phyloP scores from a whole-genome alignment of 805 yeast genomes.

The Clavispora santaluciae region DNA sequence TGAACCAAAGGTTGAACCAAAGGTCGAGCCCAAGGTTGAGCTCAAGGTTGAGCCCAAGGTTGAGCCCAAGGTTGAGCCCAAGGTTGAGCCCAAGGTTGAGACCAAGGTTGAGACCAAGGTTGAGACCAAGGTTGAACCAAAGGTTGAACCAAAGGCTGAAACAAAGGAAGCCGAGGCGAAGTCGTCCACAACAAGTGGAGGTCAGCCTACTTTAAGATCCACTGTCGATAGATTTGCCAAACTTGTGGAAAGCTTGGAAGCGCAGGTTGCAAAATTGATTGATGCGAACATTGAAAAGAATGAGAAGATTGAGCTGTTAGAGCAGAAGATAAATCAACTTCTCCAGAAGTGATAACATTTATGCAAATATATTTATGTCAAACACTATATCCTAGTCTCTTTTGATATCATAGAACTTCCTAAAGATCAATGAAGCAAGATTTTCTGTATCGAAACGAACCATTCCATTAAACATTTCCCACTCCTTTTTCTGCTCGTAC shows the following conservation, averaged over 20 bases:
- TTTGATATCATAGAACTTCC: slow-evolving; percentile 63
- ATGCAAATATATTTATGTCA: slow-evolving; percentile 1
- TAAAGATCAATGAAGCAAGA: slow-evolving; percentile 64
- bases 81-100: slow-evolving; percentile 14
- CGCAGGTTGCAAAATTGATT: slow-evolving; percentile 47
- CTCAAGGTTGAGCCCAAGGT: slow-evolving; percentile 4
- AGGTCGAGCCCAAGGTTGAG: slow-evolving; percentile 10
- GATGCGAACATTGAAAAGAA: slow-evolving; percentile 61
- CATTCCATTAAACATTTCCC: slow-evolving; percentile 62
- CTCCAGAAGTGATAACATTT: slow-evolving; percentile 2
- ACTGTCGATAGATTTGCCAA: slow-evolving; percentile 63
- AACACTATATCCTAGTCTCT: slow-evolving; percentile 16
- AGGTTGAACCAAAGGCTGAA: slow-evolving; percentile 11
- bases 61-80: slow-evolving; percentile 15
- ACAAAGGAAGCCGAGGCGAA: slow-evolving; percentile 9
- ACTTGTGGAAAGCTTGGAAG: slow-evolving; percentile 55
- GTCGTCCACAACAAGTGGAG: slow-evolving; percentile 5
- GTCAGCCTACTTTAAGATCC: slow-evolving; percentile 55
- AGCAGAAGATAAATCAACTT: slow-evolving; percentile 55
- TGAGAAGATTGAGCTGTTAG: slow-evolving; percentile 52
- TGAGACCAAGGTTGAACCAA: slow-evolving; percentile 14
- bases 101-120: slow-evolving; percentile 4
- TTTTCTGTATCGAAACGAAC: slow-evolving; percentile 66
- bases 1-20: slow-evolving; percentile 5
- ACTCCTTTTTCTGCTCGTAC: slow-evolving; percentile 54